phyloP scores from a whole-genome alignment of 2,329 filamentous ascomycete genomes.

The Tolypocladium paradoxum region DNA sequence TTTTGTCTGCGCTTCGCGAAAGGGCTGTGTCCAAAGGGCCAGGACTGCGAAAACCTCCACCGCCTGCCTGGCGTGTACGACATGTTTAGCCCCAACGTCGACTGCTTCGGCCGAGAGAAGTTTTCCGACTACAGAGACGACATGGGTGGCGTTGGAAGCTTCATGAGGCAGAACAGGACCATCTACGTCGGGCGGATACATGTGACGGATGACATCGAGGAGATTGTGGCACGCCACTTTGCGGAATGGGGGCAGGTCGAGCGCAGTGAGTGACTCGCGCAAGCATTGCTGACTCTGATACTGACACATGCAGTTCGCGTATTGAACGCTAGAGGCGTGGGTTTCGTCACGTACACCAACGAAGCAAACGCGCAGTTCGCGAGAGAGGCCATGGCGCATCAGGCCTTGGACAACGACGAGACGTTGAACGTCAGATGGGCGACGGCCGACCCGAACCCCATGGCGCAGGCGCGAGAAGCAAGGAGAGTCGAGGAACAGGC shows the following conservation, averaged over 20 bases:
- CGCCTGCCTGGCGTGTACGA: constrained; percentile 79
- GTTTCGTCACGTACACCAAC: constrained; percentile 89
- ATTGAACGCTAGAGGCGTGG: constrained; percentile 79
- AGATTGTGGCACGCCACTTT: constrained; percentile 89
- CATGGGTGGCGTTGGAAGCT: constrained; percentile 93
- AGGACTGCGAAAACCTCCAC: constrained; percentile 91
- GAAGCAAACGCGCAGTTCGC: constrained; percentile 85
- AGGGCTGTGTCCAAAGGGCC: constrained; percentile 73
- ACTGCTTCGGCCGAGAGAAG: constrained; percentile 85
- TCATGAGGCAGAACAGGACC: constrained; percentile 88
- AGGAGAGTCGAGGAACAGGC: constrained; percentile 88
- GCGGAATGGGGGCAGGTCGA: constrained; percentile 95
- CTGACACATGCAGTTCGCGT: constrained; percentile 49
- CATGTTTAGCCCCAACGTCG: constrained; percentile 84
- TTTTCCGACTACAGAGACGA: constrained; percentile 89
- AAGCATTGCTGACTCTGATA: not conserved
- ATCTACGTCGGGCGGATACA: constrained; percentile 91
- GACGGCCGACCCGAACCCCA: constrained; percentile 89
- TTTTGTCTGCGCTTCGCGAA: constrained; percentile 90
- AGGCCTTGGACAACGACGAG: constrained; percentile 82
- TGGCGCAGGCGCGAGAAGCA: constrained; percentile 86
- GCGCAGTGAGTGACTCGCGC: constrained; percentile 38
- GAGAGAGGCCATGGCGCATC: constrained; percentile 92
- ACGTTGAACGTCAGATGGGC: constrained; percentile 96
- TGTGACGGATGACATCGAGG: constrained; percentile 93